Percentiles rank a stretch among this genome's conserved stretches.
phyloP scores from a whole-genome alignment of 108 stramenopile genomes.

The Cyclotella sp. region DNA sequence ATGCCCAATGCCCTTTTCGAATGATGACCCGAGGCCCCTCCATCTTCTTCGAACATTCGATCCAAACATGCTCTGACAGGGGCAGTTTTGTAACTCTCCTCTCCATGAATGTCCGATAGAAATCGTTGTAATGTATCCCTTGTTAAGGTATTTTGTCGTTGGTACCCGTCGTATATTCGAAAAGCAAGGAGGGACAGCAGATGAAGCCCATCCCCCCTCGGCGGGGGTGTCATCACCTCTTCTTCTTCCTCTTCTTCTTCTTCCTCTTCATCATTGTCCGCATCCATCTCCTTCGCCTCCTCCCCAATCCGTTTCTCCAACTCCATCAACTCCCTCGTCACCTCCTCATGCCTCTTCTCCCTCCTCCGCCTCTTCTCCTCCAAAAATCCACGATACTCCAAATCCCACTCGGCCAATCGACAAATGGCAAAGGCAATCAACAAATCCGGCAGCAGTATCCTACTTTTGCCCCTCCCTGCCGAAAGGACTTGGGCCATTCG shows the following conservation, averaged over 20 bases:
- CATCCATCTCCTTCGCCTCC: slow-evolving; percentile 14
- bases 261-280: slow-evolving; percentile 7
- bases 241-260: not conserved
- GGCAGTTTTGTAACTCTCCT: slow-evolving; percentile 71
- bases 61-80: slow-evolving; percentile 55
- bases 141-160: slow-evolving; percentile 69
- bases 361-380: slow-evolving; percentile 34
- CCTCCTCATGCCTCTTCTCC: slow-evolving; percentile 21
- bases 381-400: slow-evolving; percentile 43
- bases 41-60: slow-evolving; percentile 52
- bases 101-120: slow-evolving; percentile 82
- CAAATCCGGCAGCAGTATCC: slow-evolving; percentile 73
- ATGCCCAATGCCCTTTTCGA: slow-evolving; percentile 31
- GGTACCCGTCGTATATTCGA: slow-evolving; percentile 82
- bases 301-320: slow-evolving; percentile 35
- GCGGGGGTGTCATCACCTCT: slow-evolving; percentile 13
- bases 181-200: slow-evolving; percentile 57
- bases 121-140: slow-evolving; percentile 86
- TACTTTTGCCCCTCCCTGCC: slow-evolving; percentile 31
- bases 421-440: slow-evolving; percentile 79
- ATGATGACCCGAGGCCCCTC: slow-evolving; percentile 12
- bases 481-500: slow-evolving; percentile 35
- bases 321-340: slow-evolving; percentile 36
- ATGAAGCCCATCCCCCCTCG: slow-evolving; percentile 38
- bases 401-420: slow-evolving; percentile 53